Percentiles rank a stretch among this genome's conserved stretches.
phyloP scores from a whole-genome alignment of 2,329 filamentous ascomycete species.

The Raffaelea ambrosiae region DNA sequence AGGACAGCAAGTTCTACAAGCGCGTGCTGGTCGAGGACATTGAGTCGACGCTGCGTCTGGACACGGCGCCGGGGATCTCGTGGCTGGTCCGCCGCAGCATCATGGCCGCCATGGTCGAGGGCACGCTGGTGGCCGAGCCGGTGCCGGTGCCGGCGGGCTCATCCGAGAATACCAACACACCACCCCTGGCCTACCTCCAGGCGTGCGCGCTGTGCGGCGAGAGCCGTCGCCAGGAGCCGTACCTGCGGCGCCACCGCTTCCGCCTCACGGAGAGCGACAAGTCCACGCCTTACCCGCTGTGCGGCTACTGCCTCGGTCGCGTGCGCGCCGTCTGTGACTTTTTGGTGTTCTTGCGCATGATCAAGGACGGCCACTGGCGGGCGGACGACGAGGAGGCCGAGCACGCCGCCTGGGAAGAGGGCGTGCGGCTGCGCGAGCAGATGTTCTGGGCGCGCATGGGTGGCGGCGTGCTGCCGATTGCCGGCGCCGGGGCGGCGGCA shows the following conservation, averaged over 20 bases:
- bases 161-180: conserved; percentile 26
- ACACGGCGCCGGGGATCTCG: conserved; percentile 81
- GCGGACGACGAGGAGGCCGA: conserved; percentile 77
- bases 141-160: conserved; percentile 45
- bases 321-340: conserved; percentile 88
- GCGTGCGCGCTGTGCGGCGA: conserved; percentile 83
- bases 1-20: conserved; percentile 93
- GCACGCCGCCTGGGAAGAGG: conserved; percentile 89
- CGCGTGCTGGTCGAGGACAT: conserved; percentile 82
- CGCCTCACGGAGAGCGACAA: conserved; percentile 78
- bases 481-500: not conserved
- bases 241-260: conserved; percentile 79
- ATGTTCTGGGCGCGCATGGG: conserved; percentile 97
- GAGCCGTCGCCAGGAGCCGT: conserved; percentile 57
- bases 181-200: conserved; percentile 33
- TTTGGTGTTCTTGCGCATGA: conserved; percentile 79
- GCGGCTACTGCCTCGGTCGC: conserved; percentile 75
- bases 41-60: conserved; percentile 84
- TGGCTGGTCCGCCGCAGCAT: conserved; percentile 89
- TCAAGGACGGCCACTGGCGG: conserved; percentile 88
- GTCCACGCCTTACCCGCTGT: conserved; percentile 83
- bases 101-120: conserved; percentile 72
- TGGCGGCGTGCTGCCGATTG: conserved; percentile 73
- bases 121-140: conserved; percentile 82
- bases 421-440: conserved; percentile 76